phyloP scores from a whole-genome alignment of 2,329 filamentous ascomycete genomes.

The Fusarium secorum region DNA sequence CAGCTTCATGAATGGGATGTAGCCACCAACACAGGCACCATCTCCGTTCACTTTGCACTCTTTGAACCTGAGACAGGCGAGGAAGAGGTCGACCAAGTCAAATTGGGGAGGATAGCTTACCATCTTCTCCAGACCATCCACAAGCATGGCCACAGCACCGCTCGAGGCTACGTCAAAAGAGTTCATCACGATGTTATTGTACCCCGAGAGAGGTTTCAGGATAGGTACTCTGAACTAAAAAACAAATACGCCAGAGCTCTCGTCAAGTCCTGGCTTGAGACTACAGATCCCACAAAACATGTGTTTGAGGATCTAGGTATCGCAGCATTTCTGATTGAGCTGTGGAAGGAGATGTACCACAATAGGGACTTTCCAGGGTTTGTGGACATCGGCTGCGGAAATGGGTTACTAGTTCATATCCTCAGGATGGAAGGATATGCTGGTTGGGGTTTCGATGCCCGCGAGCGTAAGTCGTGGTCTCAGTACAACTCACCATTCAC shows the following conservation, averaged over 20 bases:
- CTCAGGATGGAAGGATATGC: conserved; percentile 80
- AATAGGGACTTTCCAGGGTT: conserved; percentile 77
- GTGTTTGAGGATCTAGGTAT: conserved; percentile 95
- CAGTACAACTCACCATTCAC: conserved; percentile 62
- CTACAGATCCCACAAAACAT: conserved; percentile 87
- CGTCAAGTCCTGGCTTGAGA: conserved; percentile 81
- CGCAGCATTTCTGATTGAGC: conserved; percentile 88
- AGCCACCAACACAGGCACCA: conserved; percentile 51
- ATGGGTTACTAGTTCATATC: conserved; percentile 87
- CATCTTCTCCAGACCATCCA: conserved; percentile 73
- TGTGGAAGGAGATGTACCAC: conserved; percentile 86
- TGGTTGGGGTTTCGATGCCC: conserved; percentile 92
- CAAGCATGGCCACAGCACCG: conserved; percentile 75
- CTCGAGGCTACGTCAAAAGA: conserved; percentile 77
- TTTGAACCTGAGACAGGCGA: conserved; percentile 47
- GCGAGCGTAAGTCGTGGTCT: conserved; percentile 84
- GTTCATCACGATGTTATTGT: conserved; percentile 85
- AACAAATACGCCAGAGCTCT: conserved; percentile 76
- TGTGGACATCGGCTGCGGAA: conserved; percentile 95
- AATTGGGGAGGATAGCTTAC: conserved; percentile 71
- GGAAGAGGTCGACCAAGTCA: conserved; percentile 46
- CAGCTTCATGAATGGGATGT: conserved; percentile 75
- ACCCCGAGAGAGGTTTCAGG: conserved; percentile 78
- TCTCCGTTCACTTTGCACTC: conserved; percentile 69
- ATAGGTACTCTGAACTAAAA: conserved; percentile 84